Evolutionary conservation across 2,329 filamentous ascomycete species (phyloP).

Genomic region (Neofusicoccum sp.): DNA sequence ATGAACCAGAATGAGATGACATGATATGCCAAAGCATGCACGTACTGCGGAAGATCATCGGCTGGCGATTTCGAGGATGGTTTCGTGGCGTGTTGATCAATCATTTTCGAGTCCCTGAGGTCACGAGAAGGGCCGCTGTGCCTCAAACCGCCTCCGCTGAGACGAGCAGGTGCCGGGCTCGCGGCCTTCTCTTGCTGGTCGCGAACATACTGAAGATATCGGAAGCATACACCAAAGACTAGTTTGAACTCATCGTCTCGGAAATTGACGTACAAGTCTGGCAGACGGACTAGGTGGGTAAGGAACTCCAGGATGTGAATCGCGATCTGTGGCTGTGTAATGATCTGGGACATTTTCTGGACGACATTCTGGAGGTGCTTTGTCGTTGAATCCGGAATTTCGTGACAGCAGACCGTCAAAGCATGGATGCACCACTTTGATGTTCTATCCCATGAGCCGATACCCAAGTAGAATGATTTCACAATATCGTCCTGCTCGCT

Average conservation of each 20-base stretch:
- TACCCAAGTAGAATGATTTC: slow-evolving; percentile 79
- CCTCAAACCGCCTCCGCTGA: slow-evolving; percentile 36
- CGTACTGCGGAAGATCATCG: slow-evolving; percentile 86
- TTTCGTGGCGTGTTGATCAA: neutral
- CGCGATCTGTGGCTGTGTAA: slow-evolving; percentile 87
- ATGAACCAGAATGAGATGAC: slow-evolving; percentile 98
- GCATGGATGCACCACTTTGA: slow-evolving; percentile 94
- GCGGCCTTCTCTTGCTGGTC: slow-evolving; percentile 52
- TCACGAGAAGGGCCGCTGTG: slow-evolving; percentile 47
- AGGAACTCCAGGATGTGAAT: slow-evolving; percentile 96
- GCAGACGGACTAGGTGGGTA: slow-evolving; percentile 80
- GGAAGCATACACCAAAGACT: slow-evolving; percentile 92
- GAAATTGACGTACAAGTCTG: slow-evolving; percentile 82
- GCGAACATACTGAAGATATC: slow-evolving; percentile 85
- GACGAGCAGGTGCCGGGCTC: slow-evolving; percentile 33
- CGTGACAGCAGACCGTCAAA: slow-evolving; percentile 90
- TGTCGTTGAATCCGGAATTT: slow-evolving; percentile 82
- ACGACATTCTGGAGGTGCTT: slow-evolving; percentile 83
- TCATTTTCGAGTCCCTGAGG: slow-evolving; percentile 12
- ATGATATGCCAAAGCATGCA: slow-evolving; percentile 90
- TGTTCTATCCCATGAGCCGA: slow-evolving; percentile 79
- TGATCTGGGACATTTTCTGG: slow-evolving; percentile 91
- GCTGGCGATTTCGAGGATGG: slow-evolving; percentile 42
- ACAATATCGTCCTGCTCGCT: slow-evolving; percentile 88
- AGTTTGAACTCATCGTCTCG: slow-evolving; percentile 88